A percentile compares a stretch with the other conserved stretches of the same genome.
These are phyloP conservation scores for Alternaria sp. DNA, from an alignment of 2,329 filamentous ascomycete species.

Conservation along the genomic window DNA sequence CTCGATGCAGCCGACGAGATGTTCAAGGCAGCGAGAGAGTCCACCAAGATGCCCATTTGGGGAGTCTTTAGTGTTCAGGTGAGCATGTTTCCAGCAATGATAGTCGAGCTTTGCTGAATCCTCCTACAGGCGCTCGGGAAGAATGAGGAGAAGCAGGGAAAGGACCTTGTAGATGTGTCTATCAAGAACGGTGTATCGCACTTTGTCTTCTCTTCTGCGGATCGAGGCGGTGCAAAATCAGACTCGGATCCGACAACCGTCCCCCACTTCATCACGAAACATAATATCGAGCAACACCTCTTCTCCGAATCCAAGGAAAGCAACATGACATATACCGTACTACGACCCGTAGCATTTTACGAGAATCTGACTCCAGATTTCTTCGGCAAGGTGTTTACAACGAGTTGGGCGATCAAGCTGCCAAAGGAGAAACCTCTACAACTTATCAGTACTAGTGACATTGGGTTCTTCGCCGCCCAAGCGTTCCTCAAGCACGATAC, in stretches of 20 bases:
- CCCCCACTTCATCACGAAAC: constrained; percentile 67
- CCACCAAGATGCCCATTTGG: constrained; percentile 37
- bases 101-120: neutral
- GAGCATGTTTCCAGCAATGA: neutral
- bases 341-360: constrained; percentile 66
- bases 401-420: constrained; percentile 42
- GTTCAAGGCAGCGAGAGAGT: constrained; percentile 54
- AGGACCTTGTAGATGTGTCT: constrained; percentile 44
- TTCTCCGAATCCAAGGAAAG: constrained; percentile 45
- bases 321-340: constrained; percentile 63
- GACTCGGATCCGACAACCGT: constrained; percentile 60
- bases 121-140: constrained; percentile 25
- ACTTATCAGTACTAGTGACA: constrained; percentile 50
- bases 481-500: constrained; percentile 51
- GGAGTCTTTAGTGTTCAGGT: constrained; percentile 44
- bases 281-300: constrained; percentile 66
- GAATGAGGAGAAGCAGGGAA: constrained; percentile 46
- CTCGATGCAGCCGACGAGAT: constrained; percentile 57
- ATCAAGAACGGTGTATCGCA: constrained; percentile 39
- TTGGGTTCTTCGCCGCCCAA: constrained; percentile 56
- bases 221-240: constrained; percentile 49
- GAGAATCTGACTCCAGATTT: constrained; percentile 60
- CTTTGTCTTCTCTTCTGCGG: constrained; percentile 48
- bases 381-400: constrained; percentile 54
- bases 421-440: constrained; percentile 45